Evolutionary conservation across 1,284 basidiomycete genomes (phyloP).

Genomic region (Trametes hirsuta): DNA sequence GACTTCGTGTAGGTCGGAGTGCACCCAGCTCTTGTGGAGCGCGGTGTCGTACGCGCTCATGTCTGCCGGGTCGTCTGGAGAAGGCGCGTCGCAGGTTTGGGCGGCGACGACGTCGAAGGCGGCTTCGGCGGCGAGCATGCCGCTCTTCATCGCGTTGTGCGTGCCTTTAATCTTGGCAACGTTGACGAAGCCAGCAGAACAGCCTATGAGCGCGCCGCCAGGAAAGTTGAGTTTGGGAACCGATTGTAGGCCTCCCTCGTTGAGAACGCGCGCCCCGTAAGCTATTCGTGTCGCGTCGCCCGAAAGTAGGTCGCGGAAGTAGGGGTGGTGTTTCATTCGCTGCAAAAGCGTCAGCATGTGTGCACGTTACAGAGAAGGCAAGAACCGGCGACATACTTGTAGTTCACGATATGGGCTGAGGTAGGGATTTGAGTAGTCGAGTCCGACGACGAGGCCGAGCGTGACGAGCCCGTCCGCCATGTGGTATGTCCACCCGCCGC

Average conservation of each 20-base stretch:
- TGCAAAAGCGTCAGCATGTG: slow-evolving; percentile 37
- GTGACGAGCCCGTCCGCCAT: slow-evolving; percentile 94
- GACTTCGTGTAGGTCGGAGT: slow-evolving; percentile 88
- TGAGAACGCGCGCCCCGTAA: slow-evolving; percentile 91
- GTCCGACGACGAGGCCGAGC: slow-evolving; percentile 90
- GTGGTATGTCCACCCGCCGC: slow-evolving; percentile 95
- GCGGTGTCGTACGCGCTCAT: slow-evolving; percentile 79
- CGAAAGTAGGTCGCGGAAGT: slow-evolving; percentile 82
- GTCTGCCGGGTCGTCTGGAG: slow-evolving; percentile 51
- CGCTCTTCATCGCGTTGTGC: slow-evolving; percentile 99
- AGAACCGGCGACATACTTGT: slow-evolving; percentile 59
- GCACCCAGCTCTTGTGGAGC: slow-evolving; percentile 86
- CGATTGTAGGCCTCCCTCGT: slow-evolving; percentile 95
- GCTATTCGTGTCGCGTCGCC: slow-evolving; percentile 78
- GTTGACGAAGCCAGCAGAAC: slow-evolving; percentile 96
- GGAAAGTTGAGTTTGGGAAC: slow-evolving; percentile 94
- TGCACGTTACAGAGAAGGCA: background rate
- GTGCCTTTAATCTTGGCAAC: slow-evolving; percentile 99
- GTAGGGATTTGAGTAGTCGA: slow-evolving; percentile 96
- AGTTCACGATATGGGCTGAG: slow-evolving; percentile 93
- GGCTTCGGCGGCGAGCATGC: slow-evolving; percentile 94
- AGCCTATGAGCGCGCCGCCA: slow-evolving; percentile 94
- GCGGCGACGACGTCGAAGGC: slow-evolving; percentile 68
- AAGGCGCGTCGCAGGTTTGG: slow-evolving; percentile 26
- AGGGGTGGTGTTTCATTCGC: slow-evolving; percentile 98